Base-by-base conservation (phyloP, 2,329 filamentous ascomycete species). In the Chrysoporthe puriensis region DNA sequence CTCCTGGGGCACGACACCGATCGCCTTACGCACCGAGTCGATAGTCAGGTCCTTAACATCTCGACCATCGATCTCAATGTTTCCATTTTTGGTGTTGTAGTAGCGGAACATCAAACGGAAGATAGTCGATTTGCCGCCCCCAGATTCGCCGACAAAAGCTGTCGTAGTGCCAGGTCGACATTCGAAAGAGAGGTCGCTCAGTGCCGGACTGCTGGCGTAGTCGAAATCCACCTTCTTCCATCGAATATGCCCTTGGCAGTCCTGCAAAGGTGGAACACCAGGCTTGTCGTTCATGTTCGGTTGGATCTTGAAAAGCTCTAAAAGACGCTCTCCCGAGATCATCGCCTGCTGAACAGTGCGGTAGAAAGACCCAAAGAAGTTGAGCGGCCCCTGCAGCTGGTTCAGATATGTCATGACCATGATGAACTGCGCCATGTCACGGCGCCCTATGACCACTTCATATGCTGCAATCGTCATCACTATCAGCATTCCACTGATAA, bases 61-160 rank as follows among this genome's bases (percentile, higher is more conserved):
- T 69, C 90, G 87, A 8, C 91, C 93, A 76, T 98, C 96, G 65
- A 99, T 84, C 75, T 91, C 87, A 67, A 98, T 97, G 74, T 84
- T 88, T 46, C 96, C 96, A 63, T 88, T 86, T 63, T 90, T 85
- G 65, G 90, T 88, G 76, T 97, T 96, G 83, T 98, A 99, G 79
- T 97, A 99, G 21, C 96, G 91, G 84, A 97, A 98, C 77, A 99
- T 89, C 61, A 98, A 86, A 62, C 96, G 91, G 83, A 99, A 97
- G 36, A 99, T 87, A 0, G 96, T 99, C 2, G 95, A 98, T 79
- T 99, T 99, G 72, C 96, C 96, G 68, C 96, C 96, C 58, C 96
- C 96, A 43, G 95, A 98, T 78, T 98, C 95, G 71, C 96, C 96
- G 21, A 99, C 96, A 71, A 99, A 90, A 0, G 96, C 96, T 6